Evolutionary conservation across 345 rosid species (phyloP), one percentile per base, ranked within the genome.

Genomic region (Moricandia moricandioides): DNA sequence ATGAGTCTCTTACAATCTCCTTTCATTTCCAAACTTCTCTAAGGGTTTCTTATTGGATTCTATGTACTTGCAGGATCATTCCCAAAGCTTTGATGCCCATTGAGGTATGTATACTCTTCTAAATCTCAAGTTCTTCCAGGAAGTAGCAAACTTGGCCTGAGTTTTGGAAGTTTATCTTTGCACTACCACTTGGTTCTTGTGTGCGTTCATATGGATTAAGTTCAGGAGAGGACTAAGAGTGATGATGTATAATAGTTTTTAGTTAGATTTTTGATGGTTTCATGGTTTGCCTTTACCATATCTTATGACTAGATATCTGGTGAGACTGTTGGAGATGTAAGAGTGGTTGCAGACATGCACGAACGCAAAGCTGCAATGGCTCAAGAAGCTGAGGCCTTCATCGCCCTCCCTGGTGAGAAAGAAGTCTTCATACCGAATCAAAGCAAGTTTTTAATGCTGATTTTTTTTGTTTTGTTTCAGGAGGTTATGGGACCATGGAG

Each of bases 401-500:
- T 94, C 74, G 98, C 98, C 59, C 97, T 94, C 76, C 97, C 98
- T 45, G 98, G 98, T 90, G 82, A 71, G 96, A 87, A 83, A 71
- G 27, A 83, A 60, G 31, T 29, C 2, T 29, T 29, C 0, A 29
- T 29, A 55, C 30, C 21, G 7, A 33, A 40, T 67, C 5, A 4
- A 24, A 13, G 1, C 63, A 26, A 39, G 6, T 70, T 5, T 21
- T 24, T 51, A 7, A 30, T 61, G 12, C 0, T 51, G 61, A 79
- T 7, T 11, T 74, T 26, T 17, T 66, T 67, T 9, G 14, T 74
- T 24, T n/a, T 67, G 55, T 66, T 75, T 73, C 79, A 92, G 97
- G 97, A 27, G 98, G 98, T 76, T 94, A 92, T 83, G 97, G 97
- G 56, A 91, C 97, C 5, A 91, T 94, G 98, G 98, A 94, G 83